A percentile compares a stretch with the other conserved stretches of the same genome.
These are phyloP conservation scores for Juncus effusus DNA, from an alignment of 176 grass and related monocot genomes.

Conservation along the genomic window DNA sequence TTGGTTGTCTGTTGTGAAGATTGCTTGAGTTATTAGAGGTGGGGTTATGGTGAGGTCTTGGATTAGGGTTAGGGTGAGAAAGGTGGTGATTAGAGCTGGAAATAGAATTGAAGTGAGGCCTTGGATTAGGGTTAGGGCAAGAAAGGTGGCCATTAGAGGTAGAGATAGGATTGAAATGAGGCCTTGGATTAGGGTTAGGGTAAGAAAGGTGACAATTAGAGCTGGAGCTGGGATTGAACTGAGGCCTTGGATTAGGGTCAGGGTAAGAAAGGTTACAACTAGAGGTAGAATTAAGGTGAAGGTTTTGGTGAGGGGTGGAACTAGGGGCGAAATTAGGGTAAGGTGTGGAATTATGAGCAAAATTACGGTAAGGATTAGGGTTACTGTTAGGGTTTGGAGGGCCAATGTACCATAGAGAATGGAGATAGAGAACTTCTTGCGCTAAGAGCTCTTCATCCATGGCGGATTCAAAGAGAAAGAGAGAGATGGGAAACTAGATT, in stretches of 20 bases:
- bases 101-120: background rate
- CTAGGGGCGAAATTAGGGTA: background rate
- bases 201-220: background rate
- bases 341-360: background rate
- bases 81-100: background rate
- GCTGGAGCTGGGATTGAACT: background rate
- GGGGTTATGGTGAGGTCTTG: background rate
- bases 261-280: background rate
- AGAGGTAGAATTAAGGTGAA: background rate
- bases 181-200: background rate
- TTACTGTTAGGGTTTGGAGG: conserved; percentile 1
- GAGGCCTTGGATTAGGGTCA: background rate
- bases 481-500: background rate
- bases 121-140: background rate
- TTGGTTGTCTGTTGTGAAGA: too few species aligned
- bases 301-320: background rate
- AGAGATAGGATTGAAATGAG: background rate
- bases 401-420: conserved; percentile 56
- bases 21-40: background rate
- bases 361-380: background rate
- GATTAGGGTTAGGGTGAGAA: background rate
- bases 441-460: conserved; percentile 25
- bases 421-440: conserved; percentile 61
- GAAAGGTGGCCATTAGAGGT: background rate
- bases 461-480: background rate